Base-by-base conservation (phyloP, 495 filamentous ascomycete species). In the Penicillium diatomitis region DNA sequence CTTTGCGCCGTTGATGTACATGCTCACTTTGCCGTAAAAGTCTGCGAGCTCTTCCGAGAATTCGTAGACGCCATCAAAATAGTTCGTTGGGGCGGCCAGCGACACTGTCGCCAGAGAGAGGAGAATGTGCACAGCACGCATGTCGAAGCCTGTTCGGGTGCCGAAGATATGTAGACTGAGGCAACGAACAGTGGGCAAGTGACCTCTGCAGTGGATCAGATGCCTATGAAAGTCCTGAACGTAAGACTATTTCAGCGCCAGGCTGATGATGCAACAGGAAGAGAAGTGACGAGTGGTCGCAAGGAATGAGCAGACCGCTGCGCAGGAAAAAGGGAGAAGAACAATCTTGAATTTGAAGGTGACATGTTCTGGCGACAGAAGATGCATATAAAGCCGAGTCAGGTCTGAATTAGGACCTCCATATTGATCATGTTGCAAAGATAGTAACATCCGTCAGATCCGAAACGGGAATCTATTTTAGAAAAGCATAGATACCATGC, bases 11-110 rank as follows among this genome's bases (percentile, higher is more conserved):
- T 60, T 49, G 55, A 74, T 73, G 39, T 66, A 54, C 41, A 61
- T 47, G 61, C 69, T 71, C 28, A 74, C 68, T 59, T 57, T 64
- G 32, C 58, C 52, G 31, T 71, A 66, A 54, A 65, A 73, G 32
- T 63, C 59, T 3, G 58, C 54, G 36, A 73, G 54, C 5, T 66
- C 61, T 12, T 67, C 53, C 20, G 68, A 67, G 53, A 60, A 71
- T 30, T 69, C 57, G 49, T 72, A 73, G 48, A 56, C 52, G 49
- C 63, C 48, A 40, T 69, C 50, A 41, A 70, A 59, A 44, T 64
- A 47, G 31, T 44, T 56, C 43, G 64, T 53, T 32, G 69, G 71
- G 32, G 63, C 67, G 38, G 69, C 71, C 47, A 62, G 36, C 6
- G 68, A 63, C 45, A 52, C 54, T 44, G 66, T 65, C 44, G 52